Evolutionary conservation across 768 basidiomycete species (phyloP), one percentile per base, ranked within the genome.

Genomic region (Inosperma sp.): DNA sequence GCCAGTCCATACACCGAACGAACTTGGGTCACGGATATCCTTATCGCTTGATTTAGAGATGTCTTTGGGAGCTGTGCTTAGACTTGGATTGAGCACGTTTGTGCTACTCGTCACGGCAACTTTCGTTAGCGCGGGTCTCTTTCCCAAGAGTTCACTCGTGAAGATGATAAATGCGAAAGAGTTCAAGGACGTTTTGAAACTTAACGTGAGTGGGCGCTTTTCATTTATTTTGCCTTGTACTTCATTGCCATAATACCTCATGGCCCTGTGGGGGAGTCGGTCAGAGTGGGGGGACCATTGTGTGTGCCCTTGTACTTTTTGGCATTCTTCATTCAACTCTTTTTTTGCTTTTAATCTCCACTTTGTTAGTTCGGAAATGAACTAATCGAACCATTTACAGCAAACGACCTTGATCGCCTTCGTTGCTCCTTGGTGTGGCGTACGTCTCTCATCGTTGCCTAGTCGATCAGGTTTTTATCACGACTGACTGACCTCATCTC

Each of bases 381-480:
- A n/a, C 17, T 7, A 7, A 37, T 46, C 1, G 48, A 29, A 4
- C 41, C 49, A 40, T 6, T 9, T 40, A 8, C 58, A 91, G 89
- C 72, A 79, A 68, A 86, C 89, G 26, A 80, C 76, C 54, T 66
- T 93, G 62, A 84, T 95, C 14, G 93, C 91, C 2, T 96, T 94
- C 62, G 86, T 93, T 10, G 93, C 93, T n/a, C 88, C 92, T 3
- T 95, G 93, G 93, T 93, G 88, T 62, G 88, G 87, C 56, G 87
- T 89, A 65, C 64, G 86, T 71, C 26, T 44, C 5, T 25, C 27
- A 4, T 26, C 7, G 25, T 30, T 39, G 13, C 23, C 2, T 23
- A 17, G 6, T 10, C 13, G n/a, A 4, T 17, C 6, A 2, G 17
- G n/a, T 30, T 9, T 13, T 16, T 3, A 29, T 21, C 35, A 29